Base-by-base conservation (phyloP, 352 stramenopile species). In the Globisporangium ultimum region DNA sequence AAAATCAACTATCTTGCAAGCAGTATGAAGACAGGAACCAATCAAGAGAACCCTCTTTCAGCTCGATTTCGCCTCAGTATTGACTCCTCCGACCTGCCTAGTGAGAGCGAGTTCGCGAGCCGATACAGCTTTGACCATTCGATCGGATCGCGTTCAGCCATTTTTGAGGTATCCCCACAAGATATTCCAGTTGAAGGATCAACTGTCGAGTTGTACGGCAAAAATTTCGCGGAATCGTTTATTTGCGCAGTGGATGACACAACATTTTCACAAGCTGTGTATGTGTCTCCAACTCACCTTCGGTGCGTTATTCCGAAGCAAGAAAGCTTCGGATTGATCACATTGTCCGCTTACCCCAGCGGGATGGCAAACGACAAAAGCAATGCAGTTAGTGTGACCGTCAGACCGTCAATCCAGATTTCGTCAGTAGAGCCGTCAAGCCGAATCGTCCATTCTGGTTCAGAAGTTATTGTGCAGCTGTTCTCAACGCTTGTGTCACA, bases 111-210 rank as follows among this genome's bases (percentile, higher is more conserved):
- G 17, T 3, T 7, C 6, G 46, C 32, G 34, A 41, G 36, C 32
- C 47, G 50, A 17, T 58, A 66, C 45, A 41, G 18, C 8, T 53
- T 70, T 14, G 20, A 54, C 13, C 63, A 66, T 13, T 42, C 48
- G 32, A 24, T 70, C 7, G 53, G 56, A 3, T 50, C 32, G 13
- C 15, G 56, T 8, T 53, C 58, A 48, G 50, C 53, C 20, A 65
- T 69, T 32, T 49, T 46, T 6, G 57, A 69, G 1, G 43, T 62
- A 14, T 61, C 11, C 14, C 57, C 63, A 0, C 55, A 34, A n/a
- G 50, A 61, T 41, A 56, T 69, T 9, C 43, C 63, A 9, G 54
- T 36, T 13, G 49, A 51, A n/a, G 63, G 63, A 24, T 69, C 63
- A 6, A 45, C 13, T 12, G 34, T 69, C 51, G 57, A 60, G 15